Percentiles rank a stretch among this genome's conserved stretches.
These are phyloP conservation scores for Cucurbita maxima DNA, from an alignment of 306 rosid species.

Conservation along the genomic window DNA sequence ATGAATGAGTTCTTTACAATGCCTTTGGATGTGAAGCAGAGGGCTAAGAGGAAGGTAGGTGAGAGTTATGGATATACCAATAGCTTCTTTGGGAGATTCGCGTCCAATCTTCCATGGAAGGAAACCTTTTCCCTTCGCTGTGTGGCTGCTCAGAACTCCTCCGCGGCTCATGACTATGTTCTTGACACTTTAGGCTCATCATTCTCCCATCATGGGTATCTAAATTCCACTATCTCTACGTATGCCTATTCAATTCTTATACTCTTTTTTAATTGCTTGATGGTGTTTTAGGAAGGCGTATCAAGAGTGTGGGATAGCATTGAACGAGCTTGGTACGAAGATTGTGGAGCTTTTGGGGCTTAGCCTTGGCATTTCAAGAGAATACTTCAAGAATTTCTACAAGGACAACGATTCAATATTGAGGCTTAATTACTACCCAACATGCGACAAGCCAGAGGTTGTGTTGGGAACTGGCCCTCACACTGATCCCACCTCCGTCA, in stretches of 20 bases:
- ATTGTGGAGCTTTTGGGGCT: background rate
- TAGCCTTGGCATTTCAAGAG: background rate
- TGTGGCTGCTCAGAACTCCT: background rate
- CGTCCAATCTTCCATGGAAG: conserved; percentile 2
- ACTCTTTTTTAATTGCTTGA: too few relatives aligned
- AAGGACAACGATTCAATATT: background rate
- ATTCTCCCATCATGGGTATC: background rate
- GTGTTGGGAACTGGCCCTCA: conserved; percentile 1
- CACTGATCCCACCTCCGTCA: conserved; percentile 1
- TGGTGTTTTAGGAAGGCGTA: background rate
- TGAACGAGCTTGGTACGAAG: background rate
- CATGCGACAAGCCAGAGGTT: background rate
- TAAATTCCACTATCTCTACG: background rate
- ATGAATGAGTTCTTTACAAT: background rate
- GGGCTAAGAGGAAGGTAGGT: background rate
- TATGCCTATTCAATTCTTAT: too few relatives aligned
- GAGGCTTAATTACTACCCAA: background rate
- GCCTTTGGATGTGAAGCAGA: background rate
- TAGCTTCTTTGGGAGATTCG: background rate
- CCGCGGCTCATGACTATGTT: background rate
- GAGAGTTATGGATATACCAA: background rate
- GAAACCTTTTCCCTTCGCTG: background rate
- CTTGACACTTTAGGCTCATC: background rate
- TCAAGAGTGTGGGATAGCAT: background rate
- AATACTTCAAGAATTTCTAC: background rate